phyloP scores from a whole-genome alignment of 495 filamentous ascomycete genomes.

The Mytilinidion resinicola region DNA sequence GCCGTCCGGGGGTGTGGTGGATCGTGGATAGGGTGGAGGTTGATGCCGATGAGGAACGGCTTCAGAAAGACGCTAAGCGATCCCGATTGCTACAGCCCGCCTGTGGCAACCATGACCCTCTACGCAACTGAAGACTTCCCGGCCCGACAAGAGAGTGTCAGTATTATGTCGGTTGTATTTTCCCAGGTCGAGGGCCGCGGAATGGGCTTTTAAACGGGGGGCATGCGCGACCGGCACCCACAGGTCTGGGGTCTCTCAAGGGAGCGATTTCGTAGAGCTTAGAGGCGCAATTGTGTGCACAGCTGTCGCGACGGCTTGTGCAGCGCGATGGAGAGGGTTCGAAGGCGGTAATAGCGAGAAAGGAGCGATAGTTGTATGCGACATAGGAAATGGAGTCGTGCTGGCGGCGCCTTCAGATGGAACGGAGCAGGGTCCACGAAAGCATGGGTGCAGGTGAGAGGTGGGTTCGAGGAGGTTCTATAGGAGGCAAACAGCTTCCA shows the following conservation, averaged over 20 bases:
- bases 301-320: neutral
- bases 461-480: neutral
- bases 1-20: slow-evolving; percentile 5
- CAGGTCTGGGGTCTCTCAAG: neutral
- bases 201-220: neutral
- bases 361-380: neutral
- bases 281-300: neutral
- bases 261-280: neutral
- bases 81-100: slow-evolving; percentile 23
- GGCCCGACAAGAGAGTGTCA: neutral
- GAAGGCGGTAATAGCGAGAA: neutral
- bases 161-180: neutral
- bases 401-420: neutral
- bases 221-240: neutral
- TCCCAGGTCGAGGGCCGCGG: neutral
- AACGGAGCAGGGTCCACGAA: neutral
- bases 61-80: slow-evolving; percentile 26
- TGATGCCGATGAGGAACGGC: slow-evolving; percentile 13
- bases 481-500: neutral
- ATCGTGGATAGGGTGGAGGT: slow-evolving; percentile 8
- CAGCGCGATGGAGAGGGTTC: neutral
- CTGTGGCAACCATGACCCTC: slow-evolving; percentile 22
- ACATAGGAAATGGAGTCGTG: slow-evolving; percentile 5
- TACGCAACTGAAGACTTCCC: neutral
- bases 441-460: neutral